A percentile compares a stretch with the other conserved stretches of the same genome.
Conservation (phyloP, 179 eudicot species). For the Nepenthes alata region DNA sequence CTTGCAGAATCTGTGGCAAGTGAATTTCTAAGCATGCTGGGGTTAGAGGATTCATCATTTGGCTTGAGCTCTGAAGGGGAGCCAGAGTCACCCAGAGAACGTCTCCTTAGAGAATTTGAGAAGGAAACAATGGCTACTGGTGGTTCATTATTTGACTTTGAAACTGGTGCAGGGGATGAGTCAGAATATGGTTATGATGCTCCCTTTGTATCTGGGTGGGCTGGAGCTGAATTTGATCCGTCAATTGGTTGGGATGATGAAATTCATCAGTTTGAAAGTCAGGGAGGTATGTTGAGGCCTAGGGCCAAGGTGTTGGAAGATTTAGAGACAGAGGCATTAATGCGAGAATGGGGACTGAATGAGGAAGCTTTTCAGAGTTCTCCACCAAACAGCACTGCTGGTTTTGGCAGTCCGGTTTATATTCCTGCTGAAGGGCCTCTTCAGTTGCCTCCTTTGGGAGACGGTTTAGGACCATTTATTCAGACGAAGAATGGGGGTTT, state of each 20-base stretch:
- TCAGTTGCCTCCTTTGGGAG: conserved; percentile 62
- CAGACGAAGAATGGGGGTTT: conserved; percentile 84
- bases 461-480: conserved; percentile 66
- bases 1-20: conserved; percentile 53
- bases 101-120: conserved; percentile 70
- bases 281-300: conserved; percentile 19
- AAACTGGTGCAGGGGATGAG: conserved; percentile 27
- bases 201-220: conserved; percentile 37
- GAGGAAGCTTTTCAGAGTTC: conserved; percentile 57
- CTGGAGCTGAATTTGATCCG: conserved; percentile 26
- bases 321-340: conserved; percentile 75
- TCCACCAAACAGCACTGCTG: conserved; percentile 35
- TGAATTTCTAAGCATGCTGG: conserved; percentile 80
- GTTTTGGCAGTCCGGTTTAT: conserved; percentile 56
- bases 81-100: conserved; percentile 91
- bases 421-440: conserved; percentile 32
- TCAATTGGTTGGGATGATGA: conserved; percentile 9
- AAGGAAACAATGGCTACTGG: conserved; percentile 41
- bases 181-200: conserved; percentile 28
- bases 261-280: conserved; percentile 12
- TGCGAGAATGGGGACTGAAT: conserved; percentile 76
- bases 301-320: conserved; percentile 66
- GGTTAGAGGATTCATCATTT: conserved; percentile 57
- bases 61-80: conserved; percentile 56
- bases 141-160: conserved; percentile 59